These are phyloP conservation scores for Fomitopsis pulvina DNA, from an alignment of 768 basidiomycete genomes.

Conservation along the genomic window DNA sequence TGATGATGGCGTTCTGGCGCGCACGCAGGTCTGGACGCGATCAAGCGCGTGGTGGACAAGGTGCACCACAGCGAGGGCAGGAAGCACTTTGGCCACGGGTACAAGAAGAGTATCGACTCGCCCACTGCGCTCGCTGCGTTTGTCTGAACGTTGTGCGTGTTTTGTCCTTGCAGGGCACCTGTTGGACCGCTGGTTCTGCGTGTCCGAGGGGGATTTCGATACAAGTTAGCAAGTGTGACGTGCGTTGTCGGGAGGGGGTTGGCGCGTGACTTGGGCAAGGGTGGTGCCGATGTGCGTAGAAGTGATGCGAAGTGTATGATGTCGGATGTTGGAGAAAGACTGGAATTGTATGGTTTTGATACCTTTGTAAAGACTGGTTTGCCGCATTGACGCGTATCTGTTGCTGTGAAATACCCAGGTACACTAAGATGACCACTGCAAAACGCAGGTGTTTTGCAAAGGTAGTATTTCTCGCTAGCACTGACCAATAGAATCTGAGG, in stretches of 20 bases:
- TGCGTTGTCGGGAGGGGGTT: no score
- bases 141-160: constrained; percentile 2
- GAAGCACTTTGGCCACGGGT: constrained; percentile 62
- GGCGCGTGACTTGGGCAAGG: no score
- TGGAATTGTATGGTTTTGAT: no score
- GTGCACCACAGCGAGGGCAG: constrained; percentile 52
- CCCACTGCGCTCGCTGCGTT: constrained; percentile 13
- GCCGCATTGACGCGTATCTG: no score
- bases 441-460: no score
- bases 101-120: constrained; percentile 50
- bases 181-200: not conserved
- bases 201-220: not conserved
- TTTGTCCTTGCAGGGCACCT: not conserved
- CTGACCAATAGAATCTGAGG: no score
- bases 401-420: no score
- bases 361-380: no score
- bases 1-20: constrained; percentile 3
- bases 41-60: constrained; percentile 68
- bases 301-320: not conserved
- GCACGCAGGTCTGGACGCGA: constrained; percentile 85
- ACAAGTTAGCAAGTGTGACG: not conserved
- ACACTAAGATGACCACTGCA: no score
- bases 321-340: no score
- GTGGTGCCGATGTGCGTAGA: no score
- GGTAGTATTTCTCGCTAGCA: no score